Base-by-base conservation (phyloP, 208 protist species). In the Leishmania gerbilli region DNA sequence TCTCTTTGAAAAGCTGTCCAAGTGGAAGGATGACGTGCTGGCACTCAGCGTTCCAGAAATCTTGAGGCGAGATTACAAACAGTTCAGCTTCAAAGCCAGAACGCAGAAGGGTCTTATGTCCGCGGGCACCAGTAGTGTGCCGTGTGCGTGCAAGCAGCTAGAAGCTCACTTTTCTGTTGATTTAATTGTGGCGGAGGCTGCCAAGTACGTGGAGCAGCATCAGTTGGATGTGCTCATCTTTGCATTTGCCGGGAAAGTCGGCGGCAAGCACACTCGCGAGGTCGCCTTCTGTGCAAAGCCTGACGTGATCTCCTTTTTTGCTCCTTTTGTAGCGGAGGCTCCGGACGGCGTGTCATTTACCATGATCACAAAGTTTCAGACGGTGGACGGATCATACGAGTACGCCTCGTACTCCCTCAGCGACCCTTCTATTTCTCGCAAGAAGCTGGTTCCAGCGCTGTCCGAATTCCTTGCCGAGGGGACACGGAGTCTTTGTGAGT, bases 51-150 rank as follows among this genome's bases (percentile, higher is more conserved):
- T 96, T 7, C 77, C 83, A 40, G 86, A 98, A 68, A 94, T 96
- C 77, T 79, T 96, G 71, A 83, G 88, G 42, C 88, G 95, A 5
- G 95, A 98, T 79, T 96, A 93, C 84, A 98, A 98, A 77, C 71
- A 83, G 34, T 98, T 95, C 72, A 84, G 86, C 31, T 95, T 91
- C 78, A 56, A 72, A 45, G 82, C 81, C 21, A 76, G 49, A 3
- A 58, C 37, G 27, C 60, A 76, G 58, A 68, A 55, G 17, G 76
- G 79, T 27, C 56, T 72, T 0, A 55, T 95, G 45, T 58, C 77
- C 47, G 87, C 88, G 6, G 95, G 95, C 37, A 96, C 95, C 9
- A 94, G 90, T 80, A 96, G 92, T 76, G 87, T 96, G 34, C 85
- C 95, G 8, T 96, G 91, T 77, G 88, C 88, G 21, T 94, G 90